Base-by-base conservation (phyloP, 2,329 filamentous ascomycete genomes). In the Sporothrix mexicana region DNA sequence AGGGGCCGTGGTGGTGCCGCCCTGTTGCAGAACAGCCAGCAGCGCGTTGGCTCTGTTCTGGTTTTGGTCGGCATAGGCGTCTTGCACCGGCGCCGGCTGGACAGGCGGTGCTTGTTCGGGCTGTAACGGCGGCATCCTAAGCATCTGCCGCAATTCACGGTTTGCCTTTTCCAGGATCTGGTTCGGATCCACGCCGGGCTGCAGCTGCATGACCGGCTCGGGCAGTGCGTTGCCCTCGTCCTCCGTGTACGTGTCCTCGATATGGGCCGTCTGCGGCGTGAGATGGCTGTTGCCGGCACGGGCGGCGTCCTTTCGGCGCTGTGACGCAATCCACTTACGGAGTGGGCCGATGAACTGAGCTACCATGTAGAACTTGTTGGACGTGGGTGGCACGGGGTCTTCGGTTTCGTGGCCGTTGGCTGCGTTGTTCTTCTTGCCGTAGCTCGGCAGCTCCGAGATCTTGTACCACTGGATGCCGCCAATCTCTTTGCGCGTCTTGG, bases 341-440 rank as follows among this genome's bases (percentile, higher is more conserved):
- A 99, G 82, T 6, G 90, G 92, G 0, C 90, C 90, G 71, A 98
- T 85, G 79, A 99, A 99, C 0, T 95, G 95, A 0, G 94, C 94
- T 20, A 99, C 96, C 93, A 98, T 98, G 82, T 98, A 99, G 80
- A 98, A 98, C 79, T 95, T 98, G 80, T 93, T 94, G 55, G 90
- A 90, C 77, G 92, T 93, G 2, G 86, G 83, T 13, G 88, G 82
- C 13, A 88, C 85, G 49, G 87, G 85, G 12, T 84, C 84, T 15
- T 84, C 84, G 61, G 89, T 86, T n/a, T 90, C 86, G 17, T 88
- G 86, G 62, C 84, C 84, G 66, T 80, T 80, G 20, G 85, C 85
- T 49, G n/a, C 9, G 64, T 89, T 86, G 23, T 89, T 25, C 10
- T 49, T 94, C 80, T 92, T 93, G 72, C 91, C 90, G 77, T 93